Conservation (phyloP, 139 green algal genomes). For the Volvox africanus region DNA sequence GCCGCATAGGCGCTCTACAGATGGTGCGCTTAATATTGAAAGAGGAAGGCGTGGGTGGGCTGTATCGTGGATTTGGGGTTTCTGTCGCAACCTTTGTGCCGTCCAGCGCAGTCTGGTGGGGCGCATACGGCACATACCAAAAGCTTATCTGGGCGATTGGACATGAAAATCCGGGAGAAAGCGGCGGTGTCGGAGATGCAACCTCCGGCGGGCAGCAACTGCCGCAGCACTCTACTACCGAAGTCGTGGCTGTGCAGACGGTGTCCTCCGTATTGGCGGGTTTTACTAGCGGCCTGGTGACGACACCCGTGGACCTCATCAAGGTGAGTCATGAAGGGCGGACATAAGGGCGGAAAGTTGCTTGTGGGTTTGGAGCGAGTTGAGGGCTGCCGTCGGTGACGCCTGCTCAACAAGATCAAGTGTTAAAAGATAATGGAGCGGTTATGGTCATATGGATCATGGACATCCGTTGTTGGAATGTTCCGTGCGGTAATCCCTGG, state of each 20-base stretch:
- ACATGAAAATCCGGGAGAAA: slow-evolving; percentile 14
- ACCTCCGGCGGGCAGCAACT: slow-evolving; percentile 3
- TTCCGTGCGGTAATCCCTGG: too few species aligned
- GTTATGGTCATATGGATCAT: too few species aligned
- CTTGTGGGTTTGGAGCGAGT: too few species aligned
- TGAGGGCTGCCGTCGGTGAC: too few species aligned
- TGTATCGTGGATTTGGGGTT: slow-evolving; percentile 92
- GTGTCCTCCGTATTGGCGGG: slow-evolving; percentile 76
- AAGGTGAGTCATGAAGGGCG: slow-evolving; percentile 70
- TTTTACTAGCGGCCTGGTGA: slow-evolving; percentile 73
- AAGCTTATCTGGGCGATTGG: slow-evolving; percentile 82
- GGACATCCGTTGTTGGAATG: too few species aligned
- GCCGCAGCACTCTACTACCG: slow-evolving; percentile 27
- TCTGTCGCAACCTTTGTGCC: slow-evolving; percentile 91
- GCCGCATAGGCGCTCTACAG: slow-evolving; percentile 60
- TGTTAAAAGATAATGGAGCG: too few species aligned
- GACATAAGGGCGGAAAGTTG: too few species aligned
- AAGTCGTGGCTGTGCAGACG: slow-evolving; percentile 81
- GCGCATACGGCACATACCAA: slow-evolving; percentile 89
- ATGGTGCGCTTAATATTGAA: slow-evolving; percentile 84
- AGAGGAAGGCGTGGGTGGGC: slow-evolving; percentile 84
- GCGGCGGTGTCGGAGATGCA: not conserved
- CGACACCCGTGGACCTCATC: slow-evolving; percentile 88
- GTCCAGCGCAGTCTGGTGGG: slow-evolving; percentile 81
- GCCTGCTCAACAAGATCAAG: too few species aligned